Percentiles rank a stretch among this genome's conserved stretches.
phyloP scores from a whole-genome alignment of 1,284 basidiomycete genomes.

The Fomes fomentarius region DNA sequence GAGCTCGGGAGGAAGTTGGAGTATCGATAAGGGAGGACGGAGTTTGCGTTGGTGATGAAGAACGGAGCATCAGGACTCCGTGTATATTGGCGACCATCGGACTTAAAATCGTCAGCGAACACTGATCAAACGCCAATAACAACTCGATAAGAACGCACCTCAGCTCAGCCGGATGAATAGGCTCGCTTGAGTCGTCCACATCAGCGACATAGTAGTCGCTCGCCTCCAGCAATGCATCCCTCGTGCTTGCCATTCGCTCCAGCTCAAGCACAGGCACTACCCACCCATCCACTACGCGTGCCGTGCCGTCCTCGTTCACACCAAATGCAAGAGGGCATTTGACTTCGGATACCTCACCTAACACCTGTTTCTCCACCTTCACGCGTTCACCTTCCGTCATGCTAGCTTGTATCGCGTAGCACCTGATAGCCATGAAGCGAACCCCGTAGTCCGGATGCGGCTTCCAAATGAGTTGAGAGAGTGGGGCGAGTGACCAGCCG shows the following conservation, averaged over 20 bases:
- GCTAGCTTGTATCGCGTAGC: slow-evolving; percentile 73
- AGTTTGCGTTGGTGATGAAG: slow-evolving; percentile 26
- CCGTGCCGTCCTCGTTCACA: slow-evolving; percentile 45
- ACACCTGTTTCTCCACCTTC: slow-evolving; percentile 59
- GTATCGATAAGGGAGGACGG: slow-evolving; percentile 65
- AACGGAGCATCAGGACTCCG: slow-evolving; percentile 64
- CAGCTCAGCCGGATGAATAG: slow-evolving; percentile 48
- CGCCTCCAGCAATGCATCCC: slow-evolving; percentile 49
- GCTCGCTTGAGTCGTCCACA: slow-evolving; percentile 36
- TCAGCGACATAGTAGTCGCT: slow-evolving; percentile 52
- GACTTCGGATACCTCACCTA: slow-evolving; percentile 58
- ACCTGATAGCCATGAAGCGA: slow-evolving; percentile 74
- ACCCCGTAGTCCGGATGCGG: slow-evolving; percentile 65
- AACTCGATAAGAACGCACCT: slow-evolving; percentile 55
- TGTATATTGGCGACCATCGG: slow-evolving; percentile 60
- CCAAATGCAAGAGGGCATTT: slow-evolving; percentile 64
- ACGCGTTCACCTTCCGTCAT: slow-evolving; percentile 80
- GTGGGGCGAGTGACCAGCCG: slow-evolving; percentile 67
- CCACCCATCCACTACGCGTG: slow-evolving; percentile 71
- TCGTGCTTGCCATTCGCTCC: slow-evolving; percentile 57
- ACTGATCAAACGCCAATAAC: slow-evolving; percentile 2
- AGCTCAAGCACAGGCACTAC: slow-evolving; percentile 72
- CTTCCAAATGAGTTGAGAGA: slow-evolving; percentile 60
- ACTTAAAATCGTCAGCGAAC: slow-evolving; percentile 38
- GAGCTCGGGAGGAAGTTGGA: slow-evolving; percentile 57